Percentiles rank a stretch among this genome's conserved stretches.
phyloP scores from a whole-genome alignment of 2,329 filamentous ascomycete genomes.

The Trichocomaceae sp. region DNA sequence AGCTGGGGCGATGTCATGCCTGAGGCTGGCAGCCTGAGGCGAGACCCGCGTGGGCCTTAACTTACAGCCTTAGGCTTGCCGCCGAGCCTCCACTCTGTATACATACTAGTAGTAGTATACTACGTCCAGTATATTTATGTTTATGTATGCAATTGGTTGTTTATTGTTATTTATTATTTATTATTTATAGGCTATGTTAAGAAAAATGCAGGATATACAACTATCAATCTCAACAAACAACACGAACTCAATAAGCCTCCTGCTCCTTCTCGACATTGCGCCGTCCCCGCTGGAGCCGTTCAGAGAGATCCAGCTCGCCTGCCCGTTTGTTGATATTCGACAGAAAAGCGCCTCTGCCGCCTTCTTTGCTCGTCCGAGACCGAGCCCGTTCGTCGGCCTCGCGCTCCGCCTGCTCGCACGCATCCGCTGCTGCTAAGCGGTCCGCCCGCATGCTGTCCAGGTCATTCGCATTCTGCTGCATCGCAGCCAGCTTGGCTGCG shows the following conservation, averaged over 20 bases:
- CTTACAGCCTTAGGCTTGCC: too few species aligned
- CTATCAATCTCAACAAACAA: slow-evolving; percentile 19
- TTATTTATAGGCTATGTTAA: too few species aligned
- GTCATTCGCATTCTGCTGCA: slow-evolving; percentile 63
- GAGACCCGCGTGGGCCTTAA: too few species aligned
- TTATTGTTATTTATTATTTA: too few species aligned
- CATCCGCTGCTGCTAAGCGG: slow-evolving; percentile 59
- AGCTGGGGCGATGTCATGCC: too few species aligned
- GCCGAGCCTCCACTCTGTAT: too few species aligned
- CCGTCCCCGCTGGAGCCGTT: slow-evolving; percentile 35
- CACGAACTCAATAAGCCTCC: slow-evolving; percentile 37
- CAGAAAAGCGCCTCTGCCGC: slow-evolving; percentile 59
- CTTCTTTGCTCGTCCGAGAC: slow-evolving; percentile 53
- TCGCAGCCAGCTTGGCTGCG: slow-evolving; percentile 61
- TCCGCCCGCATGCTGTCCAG: slow-evolving; percentile 61
- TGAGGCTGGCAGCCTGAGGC: too few species aligned
- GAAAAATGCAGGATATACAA: too few species aligned
- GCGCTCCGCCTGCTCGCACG: slow-evolving; percentile 55
- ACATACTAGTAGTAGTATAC: too few species aligned
- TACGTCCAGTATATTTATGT: too few species aligned
- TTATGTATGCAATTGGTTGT: too few species aligned
- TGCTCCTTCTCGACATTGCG: slow-evolving; percentile 29
- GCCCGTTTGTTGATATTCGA: slow-evolving; percentile 56
- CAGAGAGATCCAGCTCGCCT: slow-evolving; percentile 37
- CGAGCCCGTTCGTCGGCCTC: slow-evolving; percentile 61